Base-by-base conservation (phyloP, 2,329 filamentous ascomycete genomes). In the Ascocoryne sarcoides region DNA sequence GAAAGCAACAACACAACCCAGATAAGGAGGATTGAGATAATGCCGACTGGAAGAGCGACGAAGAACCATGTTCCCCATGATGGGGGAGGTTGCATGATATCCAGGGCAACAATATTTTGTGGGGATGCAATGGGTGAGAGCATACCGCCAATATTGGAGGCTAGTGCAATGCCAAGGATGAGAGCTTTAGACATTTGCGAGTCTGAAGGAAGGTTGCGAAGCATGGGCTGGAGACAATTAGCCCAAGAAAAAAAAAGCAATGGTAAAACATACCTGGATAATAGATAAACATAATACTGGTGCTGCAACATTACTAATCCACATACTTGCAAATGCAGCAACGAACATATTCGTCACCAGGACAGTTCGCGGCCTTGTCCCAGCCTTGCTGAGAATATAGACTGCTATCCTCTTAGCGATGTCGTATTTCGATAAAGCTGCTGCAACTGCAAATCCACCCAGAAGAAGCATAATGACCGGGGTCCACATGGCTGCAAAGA, bases 301-400 rank as follows among this genome's bases (percentile, higher is more conserved):
- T 1, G 93, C 90, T 1, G 92, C 92, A 19, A 98, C 93, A 53
- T 98, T 98, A 65, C 88, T 95, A 57, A 98, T 96, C 71, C 94
- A 87, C 92, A 98, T 98, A 54, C 88, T 95, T 7, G 93, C 83
- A 61, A 98, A 93, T 57, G 92, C 93, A 40, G 90, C 89, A 31
- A 98, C 92, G 54, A 95, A 89, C 92, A 98, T 98, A 65, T 90
- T 95, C 39, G 90, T 92, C n/a, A 98, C 65, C 4, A 98, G 71
- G 3, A 98, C 92, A 2, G 85, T 90, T 40, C 81, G 74, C 8
- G 92, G 92, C 54, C 81, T 83, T 3, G 92, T 95, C 5, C 92
- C 92, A 7, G 92, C 92, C 67, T 95, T 96, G 68, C 88, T 95
- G 23, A 98, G 73, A 19, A 98, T 85, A 55, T 96, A 87, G 1